phyloP scores from a whole-genome alignment of 192 early-diverging fungal genomes.

The Linnemannia elongata region DNA sequence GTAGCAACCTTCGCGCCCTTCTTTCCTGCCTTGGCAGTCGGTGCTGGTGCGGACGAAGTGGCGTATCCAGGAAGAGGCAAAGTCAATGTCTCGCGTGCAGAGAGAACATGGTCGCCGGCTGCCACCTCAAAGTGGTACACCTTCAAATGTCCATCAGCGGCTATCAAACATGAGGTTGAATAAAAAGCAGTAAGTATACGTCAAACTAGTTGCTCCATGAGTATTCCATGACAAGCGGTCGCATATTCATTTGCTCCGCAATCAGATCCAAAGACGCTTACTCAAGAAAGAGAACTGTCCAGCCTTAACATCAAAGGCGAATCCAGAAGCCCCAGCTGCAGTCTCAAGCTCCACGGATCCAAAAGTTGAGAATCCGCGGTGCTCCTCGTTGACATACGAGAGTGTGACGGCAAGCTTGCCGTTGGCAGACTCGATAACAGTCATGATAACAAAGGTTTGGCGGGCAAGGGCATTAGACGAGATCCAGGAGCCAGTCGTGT shows the following conservation, averaged over 20 bases:
- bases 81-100: constrained; percentile 35
- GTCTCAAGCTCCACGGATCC: constrained; percentile 50
- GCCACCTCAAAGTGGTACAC: constrained; percentile 32
- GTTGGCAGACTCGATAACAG: constrained; percentile 28
- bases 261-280: constrained; percentile 11
- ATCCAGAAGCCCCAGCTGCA: constrained; percentile 28
- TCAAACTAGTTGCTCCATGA: background rate
- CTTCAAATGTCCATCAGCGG: constrained; percentile 38
- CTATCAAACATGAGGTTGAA: constrained; percentile 13
- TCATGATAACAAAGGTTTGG: constrained; percentile 58
- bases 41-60: background rate
- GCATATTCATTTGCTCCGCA: background rate
- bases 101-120: constrained; percentile 21
- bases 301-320: constrained; percentile 39
- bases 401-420: constrained; percentile 41
- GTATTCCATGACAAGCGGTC: background rate
- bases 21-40: constrained; percentile 19
- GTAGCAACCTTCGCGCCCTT: constrained; percentile 27
- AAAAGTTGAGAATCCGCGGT: constrained; percentile 57
- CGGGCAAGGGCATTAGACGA: constrained; percentile 57
- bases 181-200: background rate
- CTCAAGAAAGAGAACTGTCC: constrained; percentile 55
- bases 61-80: constrained; percentile 47
- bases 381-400: constrained; percentile 61
- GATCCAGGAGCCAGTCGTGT: constrained; percentile 62